Evolutionary conservation across 148 eudicot genomes (phyloP), one percentile per base, ranked within the genome.

Genomic region (Nepenthes gracilis): DNA sequence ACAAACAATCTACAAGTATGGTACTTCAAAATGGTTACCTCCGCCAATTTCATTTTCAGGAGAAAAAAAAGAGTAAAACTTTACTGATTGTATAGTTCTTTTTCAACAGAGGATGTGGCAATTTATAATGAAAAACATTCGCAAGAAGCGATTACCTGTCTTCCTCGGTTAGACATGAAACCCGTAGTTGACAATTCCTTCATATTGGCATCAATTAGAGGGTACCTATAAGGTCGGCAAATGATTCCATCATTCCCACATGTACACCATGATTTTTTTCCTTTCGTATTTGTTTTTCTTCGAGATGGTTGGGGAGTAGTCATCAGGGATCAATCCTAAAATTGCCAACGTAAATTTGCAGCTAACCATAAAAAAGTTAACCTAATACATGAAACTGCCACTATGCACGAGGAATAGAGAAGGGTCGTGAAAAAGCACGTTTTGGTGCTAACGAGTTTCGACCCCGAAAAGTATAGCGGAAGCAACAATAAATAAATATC

Each of bases 101-200:
- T 2, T 11, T 12, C 54, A 50, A 12, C 6, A 50, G 23, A 11
- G 3, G 1, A 50, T 50, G 13, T 50, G 12, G 14, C 54, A 12
- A 12, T 50, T 50, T 23, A 23, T 23, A 23, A 23, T 23, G 23
- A 23, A 23, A 23, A 23, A 23, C 23, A 23, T 23, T 23, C 23
- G 23, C 23, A 23, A 23, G 23, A 23, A 23, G 54, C 23, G 13
- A 2, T 4, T 71, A 91, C 97, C 90, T 91, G 97, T 64, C 97
- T 83, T 53, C 96, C 96, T 52, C 97, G 75, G 70, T 91, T 91
- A 54, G 97, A 91, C 97, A 91, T 91, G 78, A 91, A 91, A 4
- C 97, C 97, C 7, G 96, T 87, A 34, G 83, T 62, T 53, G 80
- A 77, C n/a, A 91, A 67, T 75, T 91, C 97, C 73, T 81, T 91